These are phyloP conservation scores for Allium sativum DNA, from an alignment of 106 monocot genomes.

Conservation along the genomic window DNA sequence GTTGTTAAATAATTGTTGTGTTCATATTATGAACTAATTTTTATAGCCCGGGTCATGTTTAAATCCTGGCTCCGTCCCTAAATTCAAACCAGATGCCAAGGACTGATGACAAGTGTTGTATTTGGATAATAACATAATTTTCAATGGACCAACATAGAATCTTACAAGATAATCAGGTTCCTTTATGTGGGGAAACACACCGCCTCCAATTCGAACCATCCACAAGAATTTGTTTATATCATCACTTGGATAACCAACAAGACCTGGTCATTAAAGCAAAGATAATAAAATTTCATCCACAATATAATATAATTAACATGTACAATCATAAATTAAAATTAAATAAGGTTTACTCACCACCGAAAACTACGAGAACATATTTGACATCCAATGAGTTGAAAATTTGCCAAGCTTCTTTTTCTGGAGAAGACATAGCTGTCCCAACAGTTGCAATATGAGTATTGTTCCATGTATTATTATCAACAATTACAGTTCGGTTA, in stretches of 20 bases:
- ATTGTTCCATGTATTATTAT: no score
- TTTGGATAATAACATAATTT: no score
- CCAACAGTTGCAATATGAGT: no score
- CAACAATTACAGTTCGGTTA: no score
- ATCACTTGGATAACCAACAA: slow-evolving; percentile 98
- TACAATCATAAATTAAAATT: background rate
- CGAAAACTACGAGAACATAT: slow-evolving; percentile 99
- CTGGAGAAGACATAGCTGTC: slow-evolving; percentile 95
- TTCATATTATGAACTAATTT: no score
- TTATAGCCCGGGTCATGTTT: no score
- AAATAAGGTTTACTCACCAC: slow-evolving; percentile 30
- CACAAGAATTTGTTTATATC: slow-evolving; percentile 98
- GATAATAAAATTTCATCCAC: background rate
- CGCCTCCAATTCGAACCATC: slow-evolving; percentile 99
- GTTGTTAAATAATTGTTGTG: no score
- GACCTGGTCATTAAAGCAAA: slow-evolving; percentile 38
- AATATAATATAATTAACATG: background rate
- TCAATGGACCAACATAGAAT: background rate
- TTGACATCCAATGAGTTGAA: slow-evolving; percentile 93
- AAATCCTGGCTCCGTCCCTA: no score
- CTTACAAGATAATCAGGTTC: slow-evolving; percentile 99
- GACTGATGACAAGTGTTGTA: no score
- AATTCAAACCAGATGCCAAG: no score
- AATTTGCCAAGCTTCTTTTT: slow-evolving; percentile 93
- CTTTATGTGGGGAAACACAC: slow-evolving; percentile 97